Conservation (phyloP, 2,329 filamentous ascomycete genomes). For the Trichoderma arundinaceum region DNA sequence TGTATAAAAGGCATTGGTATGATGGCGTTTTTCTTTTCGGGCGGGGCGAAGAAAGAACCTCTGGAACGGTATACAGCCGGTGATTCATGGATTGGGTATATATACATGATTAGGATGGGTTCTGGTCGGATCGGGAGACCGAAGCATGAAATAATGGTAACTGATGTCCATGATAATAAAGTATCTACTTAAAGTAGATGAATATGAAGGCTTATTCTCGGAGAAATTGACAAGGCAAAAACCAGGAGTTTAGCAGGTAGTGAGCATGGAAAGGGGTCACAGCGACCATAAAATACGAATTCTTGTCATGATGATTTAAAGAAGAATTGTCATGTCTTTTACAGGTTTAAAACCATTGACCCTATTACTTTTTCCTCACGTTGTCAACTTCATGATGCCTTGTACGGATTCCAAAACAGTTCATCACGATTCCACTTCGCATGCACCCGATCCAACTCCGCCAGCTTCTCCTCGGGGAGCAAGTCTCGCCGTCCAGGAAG, state of each 20-base stretch:
- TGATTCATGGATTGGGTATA: slow-evolving; percentile 13
- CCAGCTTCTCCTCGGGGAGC: slow-evolving; percentile 33
- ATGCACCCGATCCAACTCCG: slow-evolving; percentile 35
- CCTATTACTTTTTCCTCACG: too few relatives aligned
- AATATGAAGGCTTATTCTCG: not conserved
- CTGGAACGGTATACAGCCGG: not conserved
- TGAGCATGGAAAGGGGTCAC: not conserved
- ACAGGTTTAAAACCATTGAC: too few relatives aligned
- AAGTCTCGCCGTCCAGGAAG: slow-evolving; percentile 35
- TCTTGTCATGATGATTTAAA: not conserved
- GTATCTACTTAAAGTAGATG: not conserved
- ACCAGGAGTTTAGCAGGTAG: not conserved
- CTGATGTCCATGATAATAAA: not conserved
- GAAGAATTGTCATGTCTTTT: not conserved
- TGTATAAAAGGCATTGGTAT: slow-evolving; percentile 19
- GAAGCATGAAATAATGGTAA: slow-evolving; percentile 10
- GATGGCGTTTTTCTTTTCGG: not conserved
- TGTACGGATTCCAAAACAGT: slow-evolving; percentile 40
- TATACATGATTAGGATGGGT: slow-evolving; percentile 5
- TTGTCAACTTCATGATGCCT: not conserved
- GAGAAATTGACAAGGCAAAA: not conserved
- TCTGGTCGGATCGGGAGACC: not conserved
- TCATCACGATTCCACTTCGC: slow-evolving; percentile 37
- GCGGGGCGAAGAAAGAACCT: not conserved
- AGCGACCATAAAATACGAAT: not conserved